Evolutionary conservation across 768 basidiomycete species (phyloP).

Genomic region (Mycena belliarum): DNA sequence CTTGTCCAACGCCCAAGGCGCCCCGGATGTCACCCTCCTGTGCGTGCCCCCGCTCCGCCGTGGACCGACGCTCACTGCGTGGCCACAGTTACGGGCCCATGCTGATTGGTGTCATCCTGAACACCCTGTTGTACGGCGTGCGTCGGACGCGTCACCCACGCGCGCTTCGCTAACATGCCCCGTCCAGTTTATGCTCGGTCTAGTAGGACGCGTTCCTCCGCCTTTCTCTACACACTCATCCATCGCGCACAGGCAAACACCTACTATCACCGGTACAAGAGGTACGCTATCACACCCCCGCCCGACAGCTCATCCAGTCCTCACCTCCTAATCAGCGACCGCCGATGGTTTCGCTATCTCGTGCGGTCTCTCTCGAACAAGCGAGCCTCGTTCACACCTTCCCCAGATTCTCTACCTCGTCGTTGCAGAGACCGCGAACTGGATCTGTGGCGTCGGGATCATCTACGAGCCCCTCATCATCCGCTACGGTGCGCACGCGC

Average conservation of each 20-base stretch:
- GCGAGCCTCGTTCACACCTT: background rate
- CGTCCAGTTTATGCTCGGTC: slow-evolving; percentile 15
- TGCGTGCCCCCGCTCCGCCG: no score
- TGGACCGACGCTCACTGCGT: no score
- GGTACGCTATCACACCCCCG: background rate
- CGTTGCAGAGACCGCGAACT: slow-evolving; percentile 13
- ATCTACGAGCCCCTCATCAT: slow-evolving; percentile 20
- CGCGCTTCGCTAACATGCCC: background rate
- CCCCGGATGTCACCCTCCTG: no score
- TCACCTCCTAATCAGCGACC: slow-evolving; percentile 1
- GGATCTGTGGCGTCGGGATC: slow-evolving; percentile 10
- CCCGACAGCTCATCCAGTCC: background rate
- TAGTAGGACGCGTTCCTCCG: background rate
- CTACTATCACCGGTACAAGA: slow-evolving; percentile 13
- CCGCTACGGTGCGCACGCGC: background rate
- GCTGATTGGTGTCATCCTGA: slow-evolving; percentile 16
- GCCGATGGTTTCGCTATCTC: slow-evolving; percentile 8
- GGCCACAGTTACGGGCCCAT: slow-evolving; percentile 15
- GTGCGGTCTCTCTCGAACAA: background rate
- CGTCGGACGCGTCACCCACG: background rate
- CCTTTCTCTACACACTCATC: background rate
- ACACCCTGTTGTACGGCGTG: slow-evolving; percentile 2
- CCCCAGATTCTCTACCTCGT: slow-evolving; percentile 19
- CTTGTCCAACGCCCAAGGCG: no score
- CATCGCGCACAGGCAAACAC: slow-evolving; percentile 5